These are phyloP conservation scores for Pseudomassariella vexata DNA, from an alignment of 2,329 filamentous ascomycete genomes.

Conservation along the genomic window DNA sequence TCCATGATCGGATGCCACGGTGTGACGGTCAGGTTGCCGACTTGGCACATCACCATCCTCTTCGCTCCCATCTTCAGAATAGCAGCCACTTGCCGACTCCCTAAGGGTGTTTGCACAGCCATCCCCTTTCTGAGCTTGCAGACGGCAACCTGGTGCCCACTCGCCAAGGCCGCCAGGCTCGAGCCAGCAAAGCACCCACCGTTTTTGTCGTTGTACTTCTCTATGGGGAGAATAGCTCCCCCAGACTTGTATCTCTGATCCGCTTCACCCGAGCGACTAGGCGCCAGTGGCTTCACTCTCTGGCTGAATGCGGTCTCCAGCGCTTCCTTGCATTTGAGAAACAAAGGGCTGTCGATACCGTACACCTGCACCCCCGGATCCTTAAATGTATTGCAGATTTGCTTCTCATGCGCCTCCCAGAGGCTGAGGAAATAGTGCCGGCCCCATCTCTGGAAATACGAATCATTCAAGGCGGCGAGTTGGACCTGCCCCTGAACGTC, in stretches of 20 bases:
- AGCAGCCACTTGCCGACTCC: slow-evolving; percentile 40
- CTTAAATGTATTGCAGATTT: slow-evolving; percentile 58
- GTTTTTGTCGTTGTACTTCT: slow-evolving; percentile 31
- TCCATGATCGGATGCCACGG: slow-evolving; percentile 53
- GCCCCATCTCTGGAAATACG: slow-evolving; percentile 47
- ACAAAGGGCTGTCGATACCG: slow-evolving; percentile 43
- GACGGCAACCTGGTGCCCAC: slow-evolving; percentile 33
- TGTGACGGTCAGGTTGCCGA: slow-evolving; percentile 46
- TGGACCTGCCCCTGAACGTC: slow-evolving; percentile 49
- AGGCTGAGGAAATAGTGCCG: slow-evolving; percentile 52
- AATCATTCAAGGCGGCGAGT: slow-evolving; percentile 33
- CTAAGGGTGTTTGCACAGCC: slow-evolving; percentile 42
- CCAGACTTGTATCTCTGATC: slow-evolving; percentile 3
- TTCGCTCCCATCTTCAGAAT: slow-evolving; percentile 45
- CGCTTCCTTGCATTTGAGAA: slow-evolving; percentile 40
- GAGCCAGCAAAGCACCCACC: slow-evolving; percentile 49
- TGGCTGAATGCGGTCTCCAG: slow-evolving; percentile 45
- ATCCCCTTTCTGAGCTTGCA: slow-evolving; percentile 38
- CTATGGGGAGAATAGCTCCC: slow-evolving; percentile 28
- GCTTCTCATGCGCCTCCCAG: slow-evolving; percentile 48
- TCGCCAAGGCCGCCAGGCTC: slow-evolving; percentile 38
- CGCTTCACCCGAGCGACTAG: slow-evolving; percentile 12
- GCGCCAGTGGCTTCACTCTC: slow-evolving; percentile 35
- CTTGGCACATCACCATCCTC: slow-evolving; percentile 33
- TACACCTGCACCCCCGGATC: slow-evolving; percentile 53